Evolutionary conservation across 148 eudicot species (phyloP).

Genomic region (Rhododendron griersonianum): DNA sequence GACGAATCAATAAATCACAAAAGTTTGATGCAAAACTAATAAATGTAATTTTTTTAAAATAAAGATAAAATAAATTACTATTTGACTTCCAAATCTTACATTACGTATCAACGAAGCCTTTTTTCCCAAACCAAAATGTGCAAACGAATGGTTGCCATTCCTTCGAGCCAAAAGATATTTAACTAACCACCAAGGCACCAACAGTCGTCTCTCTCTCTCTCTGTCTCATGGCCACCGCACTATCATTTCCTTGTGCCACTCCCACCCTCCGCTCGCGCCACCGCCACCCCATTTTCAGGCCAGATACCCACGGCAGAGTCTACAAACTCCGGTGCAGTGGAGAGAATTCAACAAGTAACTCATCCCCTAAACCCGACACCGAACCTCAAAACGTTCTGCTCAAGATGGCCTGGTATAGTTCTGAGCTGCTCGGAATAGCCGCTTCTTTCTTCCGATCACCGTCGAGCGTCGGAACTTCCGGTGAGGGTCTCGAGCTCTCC

Average conservation of each 20-base stretch:
- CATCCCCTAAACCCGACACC: conserved; percentile 27
- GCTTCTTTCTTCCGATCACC: conserved; percentile 74
- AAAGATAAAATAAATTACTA: too few relatives aligned
- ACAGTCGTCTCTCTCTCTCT: conserved; percentile 1
- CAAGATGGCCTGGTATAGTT: conserved; percentile 85
- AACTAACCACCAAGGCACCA: background rate
- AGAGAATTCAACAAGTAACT: conserved; percentile 18
- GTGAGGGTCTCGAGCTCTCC: conserved; percentile 21
- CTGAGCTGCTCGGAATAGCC: conserved; percentile 86
- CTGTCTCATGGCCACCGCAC: conserved; percentile 41
- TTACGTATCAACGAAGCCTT: too few relatives aligned
- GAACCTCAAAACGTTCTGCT: conserved; percentile 73
- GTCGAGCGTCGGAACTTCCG: conserved; percentile 13
- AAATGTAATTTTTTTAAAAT: too few relatives aligned
- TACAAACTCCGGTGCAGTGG: conserved; percentile 32
- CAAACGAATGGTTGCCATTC: conserved; percentile 19
- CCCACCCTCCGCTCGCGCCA: conserved; percentile 19
- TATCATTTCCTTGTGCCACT: conserved; percentile 31
- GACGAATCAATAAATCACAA: too few relatives aligned
- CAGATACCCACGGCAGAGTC: conserved; percentile 11
- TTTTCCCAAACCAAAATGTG: background rate
- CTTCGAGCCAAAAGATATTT: conserved; percentile 7
- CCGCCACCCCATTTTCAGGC: conserved; percentile 8
- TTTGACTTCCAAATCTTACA: too few relatives aligned
- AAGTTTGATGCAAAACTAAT: too few relatives aligned